Conservation (phyloP, 1,284 basidiomycete genomes). For the Austroboletus novae-zelandiae region DNA sequence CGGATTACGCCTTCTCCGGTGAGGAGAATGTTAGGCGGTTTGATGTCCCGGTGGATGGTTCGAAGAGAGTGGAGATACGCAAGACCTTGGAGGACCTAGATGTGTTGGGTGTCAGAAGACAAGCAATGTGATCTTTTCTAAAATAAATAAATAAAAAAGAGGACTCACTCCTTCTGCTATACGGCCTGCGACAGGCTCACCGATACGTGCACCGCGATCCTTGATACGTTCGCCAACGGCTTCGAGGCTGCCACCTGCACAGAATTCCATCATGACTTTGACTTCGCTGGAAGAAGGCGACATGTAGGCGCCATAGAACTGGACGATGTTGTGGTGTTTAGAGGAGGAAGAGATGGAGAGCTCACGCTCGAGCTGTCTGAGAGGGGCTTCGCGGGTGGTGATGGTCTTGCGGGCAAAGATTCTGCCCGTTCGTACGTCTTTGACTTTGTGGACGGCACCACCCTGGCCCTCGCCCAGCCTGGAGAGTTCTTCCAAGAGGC, state of each 20-base stretch:
- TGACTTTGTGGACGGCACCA: conserved; percentile 92
- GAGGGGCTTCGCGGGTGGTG: conserved; percentile 89
- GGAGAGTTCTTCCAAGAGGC: conserved; percentile 68
- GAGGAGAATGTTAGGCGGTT: conserved; percentile 93
- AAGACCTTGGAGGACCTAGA: conserved; percentile 84
- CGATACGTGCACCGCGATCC: conserved; percentile 76
- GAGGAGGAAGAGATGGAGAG: conserved; percentile 87
- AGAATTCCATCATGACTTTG: conserved; percentile 94
- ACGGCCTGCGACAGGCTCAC: conserved; percentile 90
- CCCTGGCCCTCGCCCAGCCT: conserved; percentile 94
- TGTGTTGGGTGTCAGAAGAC: conserved; percentile 12
- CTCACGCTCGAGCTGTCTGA: conserved; percentile 92
- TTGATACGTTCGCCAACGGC: conserved; percentile 84
- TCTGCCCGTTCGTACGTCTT: conserved; percentile 69
- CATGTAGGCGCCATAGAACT: conserved; percentile 94
- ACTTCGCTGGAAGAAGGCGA: conserved; percentile 90
- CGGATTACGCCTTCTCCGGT: conserved; percentile 87
- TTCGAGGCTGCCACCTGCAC: conserved; percentile 89
- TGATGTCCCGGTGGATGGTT: conserved; percentile 98
- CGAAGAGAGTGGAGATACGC: conserved; percentile 88
- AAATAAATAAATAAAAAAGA: no score
- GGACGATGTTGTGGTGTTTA: conserved; percentile 85
- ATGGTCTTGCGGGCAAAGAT: conserved; percentile 97
- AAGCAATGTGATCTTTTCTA: conserved; percentile 7
- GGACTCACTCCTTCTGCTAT: conserved; percentile 82